Conservation (phyloP, 768 basidiomycete species). For the Pseudohyphozyma bogoriensis region DNA sequence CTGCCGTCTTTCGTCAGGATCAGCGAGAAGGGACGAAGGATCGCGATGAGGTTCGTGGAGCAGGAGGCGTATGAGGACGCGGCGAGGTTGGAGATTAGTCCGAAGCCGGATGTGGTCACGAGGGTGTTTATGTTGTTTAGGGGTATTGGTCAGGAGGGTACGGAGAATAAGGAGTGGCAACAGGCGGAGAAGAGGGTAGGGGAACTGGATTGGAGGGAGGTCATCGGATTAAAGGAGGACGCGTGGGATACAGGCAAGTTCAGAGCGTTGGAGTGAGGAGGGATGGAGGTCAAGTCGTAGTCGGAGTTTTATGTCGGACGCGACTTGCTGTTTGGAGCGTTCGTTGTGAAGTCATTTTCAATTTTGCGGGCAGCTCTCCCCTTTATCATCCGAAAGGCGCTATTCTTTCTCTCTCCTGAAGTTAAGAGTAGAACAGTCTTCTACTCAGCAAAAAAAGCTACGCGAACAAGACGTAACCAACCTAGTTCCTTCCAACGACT, state of each 20-base stretch:
- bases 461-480: no score
- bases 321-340: no score
- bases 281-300: conserved; percentile 23
- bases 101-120: conserved; percentile 43
- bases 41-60: conserved; percentile 45
- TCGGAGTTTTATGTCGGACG: no score
- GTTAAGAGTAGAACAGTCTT: no score
- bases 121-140: conserved; percentile 48
- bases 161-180: conserved; percentile 35
- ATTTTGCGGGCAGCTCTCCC: no score
- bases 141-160: conserved; percentile 37
- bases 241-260: background rate
- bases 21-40: conserved; percentile 37
- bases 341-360: no score
- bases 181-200: conserved; percentile 34
- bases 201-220: conserved; percentile 32
- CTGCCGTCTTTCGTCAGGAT: conserved; percentile 38
- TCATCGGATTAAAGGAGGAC: conserved; percentile 32
- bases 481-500: no score
- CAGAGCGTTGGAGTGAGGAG: conserved; percentile 16
- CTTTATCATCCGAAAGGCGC: no score
- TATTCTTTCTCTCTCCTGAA: no score
- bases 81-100: conserved; percentile 40
- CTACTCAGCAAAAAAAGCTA: no score
- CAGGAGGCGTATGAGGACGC: conserved; percentile 43